Percentiles rank a stretch among this genome's conserved stretches.
These are phyloP conservation scores for Albatrellus sp. DNA, from an alignment of 1,284 basidiomycete species.

Conservation along the genomic window DNA sequence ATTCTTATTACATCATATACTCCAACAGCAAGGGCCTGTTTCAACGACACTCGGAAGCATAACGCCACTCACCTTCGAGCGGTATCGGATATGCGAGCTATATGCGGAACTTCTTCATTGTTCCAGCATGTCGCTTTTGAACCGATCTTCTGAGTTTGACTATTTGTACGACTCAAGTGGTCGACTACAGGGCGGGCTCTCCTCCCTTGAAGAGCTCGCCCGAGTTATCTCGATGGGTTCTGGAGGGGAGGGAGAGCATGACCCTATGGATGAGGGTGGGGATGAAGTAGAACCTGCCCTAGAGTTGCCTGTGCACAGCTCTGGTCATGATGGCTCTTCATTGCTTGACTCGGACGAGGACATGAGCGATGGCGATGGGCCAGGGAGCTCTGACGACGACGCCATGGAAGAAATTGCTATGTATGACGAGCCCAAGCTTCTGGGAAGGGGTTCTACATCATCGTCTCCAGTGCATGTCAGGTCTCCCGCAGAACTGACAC, in stretches of 20 bases:
- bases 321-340: slow-evolving; percentile 40
- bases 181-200: slow-evolving; percentile 69
- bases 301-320: slow-evolving; percentile 61
- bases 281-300: slow-evolving; percentile 55
- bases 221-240: slow-evolving; percentile 59
- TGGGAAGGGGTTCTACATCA: slow-evolving; percentile 9
- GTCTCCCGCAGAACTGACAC: slow-evolving; percentile 12
- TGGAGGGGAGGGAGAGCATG: slow-evolving; percentile 40
- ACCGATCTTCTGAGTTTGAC: slow-evolving; percentile 60
- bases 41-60: slow-evolving; percentile 63
- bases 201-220: slow-evolving; percentile 72
- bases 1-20: slow-evolving; percentile 6
- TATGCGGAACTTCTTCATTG: slow-evolving; percentile 96
- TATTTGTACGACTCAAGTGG: slow-evolving; percentile 73
- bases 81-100: slow-evolving; percentile 95
- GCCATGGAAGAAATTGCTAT: slow-evolving; percentile 71
- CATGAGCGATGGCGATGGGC: slow-evolving; percentile 54
- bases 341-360: slow-evolving; percentile 65
- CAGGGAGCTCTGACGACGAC: slow-evolving; percentile 59
- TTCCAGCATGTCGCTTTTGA: slow-evolving; percentile 95
- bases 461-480: slow-evolving; percentile 14
- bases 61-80: slow-evolving; percentile 83
- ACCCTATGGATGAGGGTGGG: slow-evolving; percentile 41
- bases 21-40: slow-evolving; percentile 45
- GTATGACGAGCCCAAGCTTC: slow-evolving; percentile 35